Base-by-base conservation (phyloP, 192 early-diverging fungal species). In the Coemansia sp. region DNA sequence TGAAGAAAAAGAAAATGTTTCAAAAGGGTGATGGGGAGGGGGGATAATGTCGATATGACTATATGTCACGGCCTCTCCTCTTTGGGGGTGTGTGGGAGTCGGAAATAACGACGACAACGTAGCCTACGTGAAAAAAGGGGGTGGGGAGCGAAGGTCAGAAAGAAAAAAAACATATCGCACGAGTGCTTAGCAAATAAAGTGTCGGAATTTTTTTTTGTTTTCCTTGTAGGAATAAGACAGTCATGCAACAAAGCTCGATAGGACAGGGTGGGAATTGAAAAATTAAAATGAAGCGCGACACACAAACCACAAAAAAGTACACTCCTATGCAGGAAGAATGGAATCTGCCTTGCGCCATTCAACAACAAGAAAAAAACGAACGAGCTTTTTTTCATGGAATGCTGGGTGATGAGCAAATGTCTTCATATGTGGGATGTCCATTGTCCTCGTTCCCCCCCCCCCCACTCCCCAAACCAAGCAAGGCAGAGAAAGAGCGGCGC, bases 1-100 rank as follows among this genome's bases (percentile, higher is more conserved):
- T 43, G 31, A 45, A 58, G 36, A 12, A 39, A 42, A 32, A 31
- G 29, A 27, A 46, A 49, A 45, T 39, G 31, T 38, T 38, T 32
- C 38, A 59, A 59, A 56, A 42, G n/a, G 40, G 40, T 12, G 15
- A 42, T 42, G 45, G 20, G 20, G 45, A 58, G 27, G 15, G 27
- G 12, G 19, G 42, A 58, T 45, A 24, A 40, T 45, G 54, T 43
- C 56, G 65, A 67, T 59, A 32, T 54, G 24, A 54, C 51, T 54
- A 54, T 54, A 54, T 54, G 51, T 54, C 27, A 54, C 51, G 22
- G 29, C 17, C 29, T 25, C 51, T 54, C 27, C 51, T 31, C 17
- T 54, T 54, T 54, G 24, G 51, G n/a, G 51, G 14, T 17, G 51
- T 54, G 58, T 60, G 35, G 58, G 58, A 60, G 39, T 60, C 39